Evolutionary conservation across 257 asterid genomes (phyloP).

Genomic region (Gardenia jasminoides): DNA sequence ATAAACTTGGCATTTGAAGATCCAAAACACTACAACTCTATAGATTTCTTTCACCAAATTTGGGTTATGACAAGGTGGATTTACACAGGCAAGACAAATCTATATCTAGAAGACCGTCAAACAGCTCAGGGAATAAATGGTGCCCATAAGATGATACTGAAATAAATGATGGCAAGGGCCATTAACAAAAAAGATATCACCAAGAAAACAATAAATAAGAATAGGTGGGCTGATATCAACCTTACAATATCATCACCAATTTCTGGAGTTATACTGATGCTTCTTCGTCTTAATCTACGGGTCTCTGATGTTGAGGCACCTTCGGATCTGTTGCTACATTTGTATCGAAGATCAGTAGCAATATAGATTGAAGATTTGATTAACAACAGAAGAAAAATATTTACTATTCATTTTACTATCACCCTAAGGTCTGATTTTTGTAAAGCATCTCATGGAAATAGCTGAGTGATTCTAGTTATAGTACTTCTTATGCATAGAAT

Average conservation of each 20-base stretch:
- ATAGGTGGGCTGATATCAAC: conserved; percentile 44
- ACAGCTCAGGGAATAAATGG: neutral
- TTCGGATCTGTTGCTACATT: conserved; percentile 62
- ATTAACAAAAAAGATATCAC: neutral
- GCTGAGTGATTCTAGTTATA: neutral
- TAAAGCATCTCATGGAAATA: neutral
- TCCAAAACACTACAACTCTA: neutral
- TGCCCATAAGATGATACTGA: neutral
- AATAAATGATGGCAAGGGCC: neutral
- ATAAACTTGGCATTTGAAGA: neutral
- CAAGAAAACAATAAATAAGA: conserved; percentile 9
- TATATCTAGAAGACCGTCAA: neutral
- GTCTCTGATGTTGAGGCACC: conserved; percentile 82
- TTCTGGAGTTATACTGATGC: conserved; percentile 96
- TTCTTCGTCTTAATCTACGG: conserved; percentile 84
- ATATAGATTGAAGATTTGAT: neutral
- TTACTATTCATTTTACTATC: neutral
- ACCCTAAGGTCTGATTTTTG: neutral
- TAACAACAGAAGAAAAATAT: neutral
- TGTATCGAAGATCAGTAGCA: neutral
- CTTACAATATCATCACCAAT: conserved; percentile 97
- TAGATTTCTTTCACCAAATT: neutral
- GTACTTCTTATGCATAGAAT: neutral
- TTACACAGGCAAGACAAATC: neutral
- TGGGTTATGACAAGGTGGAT: neutral